Evolutionary conservation across 306 rosid genomes (phyloP), one percentile per base, ranked within the genome.

Genomic region (Pachyrhizus erosus): DNA sequence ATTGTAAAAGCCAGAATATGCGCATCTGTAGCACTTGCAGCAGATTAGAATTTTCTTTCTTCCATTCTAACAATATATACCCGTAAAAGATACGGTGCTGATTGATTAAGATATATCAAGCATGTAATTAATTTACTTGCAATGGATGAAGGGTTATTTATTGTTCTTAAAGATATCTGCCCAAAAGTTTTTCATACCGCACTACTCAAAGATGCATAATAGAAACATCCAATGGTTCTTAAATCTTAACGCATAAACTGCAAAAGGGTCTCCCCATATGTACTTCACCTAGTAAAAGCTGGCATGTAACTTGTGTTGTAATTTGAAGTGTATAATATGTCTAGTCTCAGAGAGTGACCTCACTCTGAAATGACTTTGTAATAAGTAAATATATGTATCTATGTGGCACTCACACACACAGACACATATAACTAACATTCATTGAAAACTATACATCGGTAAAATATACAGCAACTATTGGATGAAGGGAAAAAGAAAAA

Each of bases 1-100:
- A 20, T 18, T 49, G 49, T 39, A 72, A 86, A 86, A 74, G 80
- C 80, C 76, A 79, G 39, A 78, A 72, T 52, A 78, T 82, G 64
- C 81, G 65, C 84, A 7, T 8, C 46, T 61, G 10, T 10, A 75
- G 54, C 64, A 79, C 15, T 64, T 21, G 61, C 27, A 31, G 42
- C 20, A 79, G 7, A 65, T 33, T 9, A 55, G n/a, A 12, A 23
- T 40, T 52, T 62, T 17, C 61, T 72, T 64, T 29, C 76, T 65
- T 45, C 34, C 15, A 23, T 43, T 66, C 21, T 52, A 21, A 17
- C 9, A 61, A 40, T 5, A 49, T 17, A 65, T 55, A 57, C 48
- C 70, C 37, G 0, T 13, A 21, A 40, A 55, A 67, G 26, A 75
- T 40, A 15, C 26, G 52, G 2, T 23, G 27, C 49, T 73, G 8